Percentiles rank a stretch among this genome's conserved stretches.
These are phyloP conservation scores for Pleoardoris graminearum DNA, from an alignment of 2,329 filamentous ascomycete genomes.

Conservation along the genomic window DNA sequence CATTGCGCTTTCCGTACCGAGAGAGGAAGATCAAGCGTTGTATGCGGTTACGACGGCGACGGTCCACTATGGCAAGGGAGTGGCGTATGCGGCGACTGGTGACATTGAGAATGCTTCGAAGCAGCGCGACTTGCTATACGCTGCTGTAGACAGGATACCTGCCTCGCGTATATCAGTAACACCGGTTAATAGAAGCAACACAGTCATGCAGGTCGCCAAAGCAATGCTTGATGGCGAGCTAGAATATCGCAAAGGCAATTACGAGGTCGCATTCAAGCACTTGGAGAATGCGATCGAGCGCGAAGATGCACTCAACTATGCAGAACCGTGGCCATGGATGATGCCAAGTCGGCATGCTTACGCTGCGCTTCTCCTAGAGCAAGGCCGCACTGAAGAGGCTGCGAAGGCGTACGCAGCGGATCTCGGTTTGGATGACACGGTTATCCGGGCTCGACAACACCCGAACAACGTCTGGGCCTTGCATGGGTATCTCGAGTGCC, in stretches of 20 bases:
- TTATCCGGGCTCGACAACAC: slow-evolving; percentile 68
- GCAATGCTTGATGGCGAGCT: slow-evolving; percentile 75
- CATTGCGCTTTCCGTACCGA: slow-evolving; percentile 59
- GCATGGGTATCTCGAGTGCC: slow-evolving; percentile 73
- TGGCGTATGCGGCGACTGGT: slow-evolving; percentile 66
- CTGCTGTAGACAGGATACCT: slow-evolving; percentile 58
- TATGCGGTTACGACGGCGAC: slow-evolving; percentile 73
- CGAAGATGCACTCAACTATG: slow-evolving; percentile 68
- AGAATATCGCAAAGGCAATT: slow-evolving; percentile 66
- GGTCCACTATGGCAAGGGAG: slow-evolving; percentile 67
- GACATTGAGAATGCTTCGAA: slow-evolving; percentile 58
- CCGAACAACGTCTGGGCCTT: slow-evolving; percentile 76
- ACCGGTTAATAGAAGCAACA: slow-evolving; percentile 68
- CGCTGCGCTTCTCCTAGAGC: slow-evolving; percentile 70
- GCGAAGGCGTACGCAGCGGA: slow-evolving; percentile 45
- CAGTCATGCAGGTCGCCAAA: slow-evolving; percentile 63
- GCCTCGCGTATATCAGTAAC: slow-evolving; percentile 60
- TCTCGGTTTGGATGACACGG: slow-evolving; percentile 50
- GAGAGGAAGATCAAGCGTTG: slow-evolving; percentile 56
- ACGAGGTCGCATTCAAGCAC: slow-evolving; percentile 61
- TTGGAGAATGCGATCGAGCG: slow-evolving; percentile 61
- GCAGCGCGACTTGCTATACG: slow-evolving; percentile 56
- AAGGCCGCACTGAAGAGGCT: slow-evolving; percentile 53
- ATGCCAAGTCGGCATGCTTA: slow-evolving; percentile 72
- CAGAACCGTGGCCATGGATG: slow-evolving; percentile 82